Evolutionary conservation across 2,329 filamentous ascomycete genomes (phyloP).

Genomic region (Neocatenulostroma microsporum): DNA sequence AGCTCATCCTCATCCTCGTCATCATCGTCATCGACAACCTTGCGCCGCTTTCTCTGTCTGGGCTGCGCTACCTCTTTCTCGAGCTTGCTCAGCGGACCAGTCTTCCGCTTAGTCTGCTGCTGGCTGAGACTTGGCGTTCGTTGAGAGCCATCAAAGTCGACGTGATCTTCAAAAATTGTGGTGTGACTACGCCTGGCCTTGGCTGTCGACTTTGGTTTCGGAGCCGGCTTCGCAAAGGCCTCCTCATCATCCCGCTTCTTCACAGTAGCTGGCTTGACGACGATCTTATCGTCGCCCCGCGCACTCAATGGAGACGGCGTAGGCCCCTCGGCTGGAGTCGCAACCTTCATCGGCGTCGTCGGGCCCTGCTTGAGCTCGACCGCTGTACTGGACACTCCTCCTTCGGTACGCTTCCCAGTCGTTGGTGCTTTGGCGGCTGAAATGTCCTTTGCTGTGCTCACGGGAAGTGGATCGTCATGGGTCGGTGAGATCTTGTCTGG

Average conservation of each 20-base stretch:
- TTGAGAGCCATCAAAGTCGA: slow-evolving; percentile 16
- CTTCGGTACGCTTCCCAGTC: too few relatives aligned
- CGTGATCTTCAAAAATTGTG: slow-evolving; percentile 30
- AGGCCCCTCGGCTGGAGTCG: too few relatives aligned
- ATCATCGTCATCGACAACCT: slow-evolving; percentile 16
- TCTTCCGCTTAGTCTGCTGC: slow-evolving; percentile 26
- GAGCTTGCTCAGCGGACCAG: slow-evolving; percentile 12
- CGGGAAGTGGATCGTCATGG: too few relatives aligned
- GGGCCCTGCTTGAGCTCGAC: too few relatives aligned
- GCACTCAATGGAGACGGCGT: too few relatives aligned
- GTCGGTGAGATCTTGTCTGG: too few relatives aligned
- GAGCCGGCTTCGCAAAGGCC: slow-evolving; percentile 15
- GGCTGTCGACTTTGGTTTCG: slow-evolving; percentile 9
- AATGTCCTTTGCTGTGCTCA: too few relatives aligned
- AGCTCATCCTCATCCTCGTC: slow-evolving; percentile 20
- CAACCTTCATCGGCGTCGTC: too few relatives aligned
- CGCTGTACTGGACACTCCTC: too few relatives aligned
- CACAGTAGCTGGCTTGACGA: slow-evolving; percentile 5
- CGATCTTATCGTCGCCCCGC: slow-evolving; percentile 4
- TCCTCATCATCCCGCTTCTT: slow-evolving; percentile 6
- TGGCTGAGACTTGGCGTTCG: slow-evolving; percentile 24
- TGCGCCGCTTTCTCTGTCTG: slow-evolving; percentile 11
- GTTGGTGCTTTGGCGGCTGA: too few relatives aligned
- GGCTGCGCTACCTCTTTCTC: slow-evolving; percentile 8
- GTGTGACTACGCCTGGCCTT: slow-evolving; percentile 23